These are phyloP conservation scores for Pezicula radicicola DNA, from an alignment of 2,329 filamentous ascomycete species.

Conservation along the genomic window DNA sequence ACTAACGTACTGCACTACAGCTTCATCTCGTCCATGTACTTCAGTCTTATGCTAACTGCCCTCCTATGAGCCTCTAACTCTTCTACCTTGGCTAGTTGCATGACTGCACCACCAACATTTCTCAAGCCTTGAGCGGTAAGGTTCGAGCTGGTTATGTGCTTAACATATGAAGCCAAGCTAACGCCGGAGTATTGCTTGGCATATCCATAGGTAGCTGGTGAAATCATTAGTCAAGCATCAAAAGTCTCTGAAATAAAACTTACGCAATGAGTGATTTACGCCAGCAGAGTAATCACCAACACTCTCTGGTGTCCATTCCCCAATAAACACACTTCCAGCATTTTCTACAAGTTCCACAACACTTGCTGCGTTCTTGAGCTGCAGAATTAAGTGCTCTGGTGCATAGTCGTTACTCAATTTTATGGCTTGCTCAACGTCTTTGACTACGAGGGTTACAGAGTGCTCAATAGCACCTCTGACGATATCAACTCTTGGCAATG, in stretches of 20 bases:
- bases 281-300: constrained; percentile 98
- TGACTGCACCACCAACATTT: constrained; percentile 85
- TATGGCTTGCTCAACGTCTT: constrained; percentile 70
- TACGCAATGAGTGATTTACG: constrained; percentile 96
- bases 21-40: constrained; percentile 34
- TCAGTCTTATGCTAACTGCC: constrained; percentile 64
- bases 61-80: constrained; percentile 89
- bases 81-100: constrained; percentile 92
- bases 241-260: constrained; percentile 38
- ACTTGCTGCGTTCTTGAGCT: constrained; percentile 73
- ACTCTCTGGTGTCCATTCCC: constrained; percentile 94
- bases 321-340: constrained; percentile 93
- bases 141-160: constrained; percentile 95
- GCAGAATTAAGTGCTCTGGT: constrained; percentile 93
- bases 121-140: constrained; percentile 80
- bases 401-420: constrained; percentile 89
- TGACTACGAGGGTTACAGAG: constrained; percentile 81
- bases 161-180: constrained; percentile 92
- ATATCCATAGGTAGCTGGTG: constrained; percentile 88
- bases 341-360: constrained; percentile 81
- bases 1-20: constrained; percentile 5
- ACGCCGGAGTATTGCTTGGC: constrained; percentile 98
- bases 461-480: constrained; percentile 87
- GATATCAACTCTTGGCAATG: constrained; percentile 87
- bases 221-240: constrained; percentile 3